phyloP scores from a whole-genome alignment of 139 green algal genomes.

The Chlamydomonas schloesseri region DNA sequence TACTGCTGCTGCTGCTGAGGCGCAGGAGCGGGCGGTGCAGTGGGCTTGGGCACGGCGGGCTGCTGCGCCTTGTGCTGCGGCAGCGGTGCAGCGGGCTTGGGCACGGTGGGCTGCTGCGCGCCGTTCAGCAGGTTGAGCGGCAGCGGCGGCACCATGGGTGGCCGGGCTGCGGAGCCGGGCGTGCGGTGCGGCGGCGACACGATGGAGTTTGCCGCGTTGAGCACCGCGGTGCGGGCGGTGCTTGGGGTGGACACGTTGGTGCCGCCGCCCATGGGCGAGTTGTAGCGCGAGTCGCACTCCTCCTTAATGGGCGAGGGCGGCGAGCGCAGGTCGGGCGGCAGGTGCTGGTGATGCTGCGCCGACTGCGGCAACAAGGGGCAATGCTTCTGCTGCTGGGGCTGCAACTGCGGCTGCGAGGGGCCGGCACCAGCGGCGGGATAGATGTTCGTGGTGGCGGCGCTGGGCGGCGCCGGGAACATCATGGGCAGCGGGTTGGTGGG shows the following conservation, averaged over 20 bases:
- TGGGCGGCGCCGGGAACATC: slow-evolving; percentile 26
- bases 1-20: not conserved
- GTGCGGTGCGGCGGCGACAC: not conserved
- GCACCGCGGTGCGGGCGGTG: slow-evolving; percentile 3
- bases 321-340: slow-evolving; percentile 14
- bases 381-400: not conserved
- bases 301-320: slow-evolving; percentile 57
- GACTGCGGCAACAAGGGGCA: not conserved
- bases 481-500: slow-evolving; percentile 12
- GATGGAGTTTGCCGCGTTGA: not conserved
- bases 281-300: slow-evolving; percentile 29
- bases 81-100: too few species aligned
- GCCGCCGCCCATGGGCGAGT: not conserved
- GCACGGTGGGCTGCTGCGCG: not conserved
- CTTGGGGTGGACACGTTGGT: not conserved
- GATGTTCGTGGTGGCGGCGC: not conserved
- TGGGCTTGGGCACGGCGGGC: not conserved
- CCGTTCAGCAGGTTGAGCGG: slow-evolving; percentile 22
- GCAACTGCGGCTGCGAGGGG: not conserved
- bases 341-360: not conserved
- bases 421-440: too few species aligned
- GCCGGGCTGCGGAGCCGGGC: too few species aligned
- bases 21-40: not conserved
- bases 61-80: not conserved
- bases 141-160: slow-evolving; percentile 12